Conservation (phyloP, 2,329 filamentous ascomycete species). For the Penicillium decumbens region DNA sequence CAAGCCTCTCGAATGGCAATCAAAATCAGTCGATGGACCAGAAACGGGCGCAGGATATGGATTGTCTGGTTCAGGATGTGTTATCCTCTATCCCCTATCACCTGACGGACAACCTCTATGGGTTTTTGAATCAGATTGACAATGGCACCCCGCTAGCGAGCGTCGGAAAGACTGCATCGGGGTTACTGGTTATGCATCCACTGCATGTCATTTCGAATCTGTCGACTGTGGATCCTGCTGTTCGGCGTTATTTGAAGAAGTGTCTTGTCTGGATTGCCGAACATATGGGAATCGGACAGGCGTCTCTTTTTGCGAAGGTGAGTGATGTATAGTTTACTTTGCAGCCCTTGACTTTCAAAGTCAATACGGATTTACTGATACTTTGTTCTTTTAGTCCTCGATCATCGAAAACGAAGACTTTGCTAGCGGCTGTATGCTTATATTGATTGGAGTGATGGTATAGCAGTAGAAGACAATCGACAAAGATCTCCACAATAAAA, state of each 20-base stretch:
- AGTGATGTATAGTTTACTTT: not conserved
- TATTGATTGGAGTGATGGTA: not conserved
- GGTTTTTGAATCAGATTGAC: not conserved
- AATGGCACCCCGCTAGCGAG: not conserved
- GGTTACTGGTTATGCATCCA: not conserved
- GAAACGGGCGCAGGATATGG: not conserved
- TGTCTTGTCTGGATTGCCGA: not conserved
- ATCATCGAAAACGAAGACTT: not conserved
- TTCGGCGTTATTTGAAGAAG: not conserved
- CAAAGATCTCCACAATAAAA: not conserved
- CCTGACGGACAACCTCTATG: not conserved
- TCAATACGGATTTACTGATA: not conserved
- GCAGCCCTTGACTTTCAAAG: too few relatives aligned
- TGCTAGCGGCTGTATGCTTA: not conserved
- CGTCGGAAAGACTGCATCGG: not conserved
- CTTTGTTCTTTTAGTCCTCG: not conserved
- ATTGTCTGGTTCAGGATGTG: not conserved
- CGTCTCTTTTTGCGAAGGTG: not conserved
- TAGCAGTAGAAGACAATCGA: not conserved
- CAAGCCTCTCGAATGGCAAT: not conserved
- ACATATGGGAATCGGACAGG: not conserved
- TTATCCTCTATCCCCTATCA: not conserved
- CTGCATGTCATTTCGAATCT: not conserved
- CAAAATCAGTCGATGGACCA: not conserved
- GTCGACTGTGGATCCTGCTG: not conserved